Evolutionary conservation across 2,329 filamentous ascomycete genomes (phyloP).

Genomic region (Scedosporium aurantiacum): DNA sequence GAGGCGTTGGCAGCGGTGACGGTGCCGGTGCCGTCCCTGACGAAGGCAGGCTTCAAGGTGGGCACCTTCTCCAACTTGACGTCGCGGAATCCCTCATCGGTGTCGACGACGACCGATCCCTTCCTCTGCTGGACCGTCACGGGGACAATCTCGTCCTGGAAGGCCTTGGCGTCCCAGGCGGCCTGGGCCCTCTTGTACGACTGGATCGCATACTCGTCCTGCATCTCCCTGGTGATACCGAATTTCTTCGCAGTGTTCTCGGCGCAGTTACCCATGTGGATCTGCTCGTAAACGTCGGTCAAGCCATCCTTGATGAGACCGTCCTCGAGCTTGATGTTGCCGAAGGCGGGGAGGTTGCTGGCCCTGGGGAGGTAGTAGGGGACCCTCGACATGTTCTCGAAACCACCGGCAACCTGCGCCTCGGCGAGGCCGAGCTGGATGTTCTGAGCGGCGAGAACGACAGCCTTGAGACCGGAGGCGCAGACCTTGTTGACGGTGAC

Average conservation of each 20-base stretch:
- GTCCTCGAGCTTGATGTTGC: slow-evolving; percentile 78
- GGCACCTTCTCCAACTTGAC: slow-evolving; percentile 79
- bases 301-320: slow-evolving; percentile 89
- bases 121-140: slow-evolving; percentile 79
- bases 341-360: slow-evolving; percentile 74
- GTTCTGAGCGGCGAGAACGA: slow-evolving; percentile 81
- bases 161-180: slow-evolving; percentile 73
- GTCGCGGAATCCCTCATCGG: slow-evolving; percentile 83
- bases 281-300: slow-evolving; percentile 91
- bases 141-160: slow-evolving; percentile 80
- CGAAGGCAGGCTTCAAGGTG: slow-evolving; percentile 81
- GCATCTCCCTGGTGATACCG: slow-evolving; percentile 67
- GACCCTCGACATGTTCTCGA: slow-evolving; percentile 95
- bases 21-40: slow-evolving; percentile 73
- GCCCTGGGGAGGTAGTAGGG: slow-evolving; percentile 82
- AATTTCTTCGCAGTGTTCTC: slow-evolving; percentile 90
- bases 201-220: slow-evolving; percentile 82
- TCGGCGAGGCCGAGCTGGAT: slow-evolving; percentile 86
- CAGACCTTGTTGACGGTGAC: slow-evolving; percentile 98
- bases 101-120: slow-evolving; percentile 66
- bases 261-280: slow-evolving; percentile 97
- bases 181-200: slow-evolving; percentile 84
- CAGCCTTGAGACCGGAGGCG: slow-evolving; percentile 87
- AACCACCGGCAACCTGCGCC: slow-evolving; percentile 84
- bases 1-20: slow-evolving; percentile 93